Conservation (phyloP, 257 asterid genomes). For the Striga asiatica region DNA sequence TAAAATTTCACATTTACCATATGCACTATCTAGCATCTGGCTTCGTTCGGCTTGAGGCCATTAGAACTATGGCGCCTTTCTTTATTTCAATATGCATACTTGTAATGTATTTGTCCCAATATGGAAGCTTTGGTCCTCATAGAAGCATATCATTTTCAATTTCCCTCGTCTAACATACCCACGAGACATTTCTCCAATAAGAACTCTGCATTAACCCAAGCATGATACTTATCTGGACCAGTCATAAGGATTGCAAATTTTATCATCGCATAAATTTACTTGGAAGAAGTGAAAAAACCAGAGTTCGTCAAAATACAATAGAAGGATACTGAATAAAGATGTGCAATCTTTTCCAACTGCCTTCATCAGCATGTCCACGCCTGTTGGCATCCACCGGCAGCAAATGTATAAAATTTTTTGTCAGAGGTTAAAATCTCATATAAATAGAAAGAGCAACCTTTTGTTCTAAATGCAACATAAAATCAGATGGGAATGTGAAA, state of each 20-base stretch:
- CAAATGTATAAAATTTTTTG: not conserved
- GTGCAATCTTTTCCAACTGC: constrained; percentile 98
- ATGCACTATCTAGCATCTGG: not conserved
- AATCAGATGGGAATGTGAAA: not conserved
- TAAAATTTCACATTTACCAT: not conserved
- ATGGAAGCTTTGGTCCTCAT: not conserved
- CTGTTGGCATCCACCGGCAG: constrained; percentile 31
- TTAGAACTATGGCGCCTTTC: not conserved
- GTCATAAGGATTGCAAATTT: constrained; percentile 35
- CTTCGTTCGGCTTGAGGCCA: not conserved
- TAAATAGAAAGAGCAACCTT: not conserved
- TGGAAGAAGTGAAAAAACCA: not conserved
- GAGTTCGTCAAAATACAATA: not conserved
- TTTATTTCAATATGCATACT: not conserved
- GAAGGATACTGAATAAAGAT: constrained; percentile 88
- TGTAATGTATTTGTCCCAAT: not conserved
- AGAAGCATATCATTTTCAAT: constrained; percentile 15
- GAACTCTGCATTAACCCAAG: constrained; percentile 89
- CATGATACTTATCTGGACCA: constrained; percentile 75
- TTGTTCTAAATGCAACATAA: not conserved
- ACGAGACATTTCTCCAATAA: constrained; percentile 84
- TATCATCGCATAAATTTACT: not conserved
- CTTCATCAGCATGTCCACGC: constrained; percentile 81
- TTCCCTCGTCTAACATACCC: constrained; percentile 53
- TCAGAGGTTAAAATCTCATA: not conserved